A percentile compares a stretch with the other conserved stretches of the same genome.
These are phyloP conservation scores for Lactarius psammicola DNA, from an alignment of 768 basidiomycete genomes.

Conservation along the genomic window DNA sequence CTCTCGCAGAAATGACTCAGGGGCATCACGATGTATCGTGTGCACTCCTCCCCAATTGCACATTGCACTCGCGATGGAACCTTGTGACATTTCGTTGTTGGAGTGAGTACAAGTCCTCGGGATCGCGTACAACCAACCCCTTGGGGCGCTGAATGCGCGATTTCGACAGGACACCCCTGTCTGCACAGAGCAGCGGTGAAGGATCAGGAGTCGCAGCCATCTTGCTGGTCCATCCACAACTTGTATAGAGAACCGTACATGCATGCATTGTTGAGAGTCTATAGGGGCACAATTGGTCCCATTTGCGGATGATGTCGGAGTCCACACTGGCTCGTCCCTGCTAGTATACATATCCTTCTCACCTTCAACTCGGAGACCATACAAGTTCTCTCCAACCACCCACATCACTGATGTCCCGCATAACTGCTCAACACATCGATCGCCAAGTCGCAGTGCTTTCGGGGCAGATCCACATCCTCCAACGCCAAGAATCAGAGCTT, in stretches of 20 bases:
- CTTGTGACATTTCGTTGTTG: not conserved
- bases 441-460: constrained; percentile 12
- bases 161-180: not conserved
- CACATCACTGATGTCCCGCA: not conserved
- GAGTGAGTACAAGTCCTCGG: too few species aligned
- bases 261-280: not conserved
- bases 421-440: constrained; percentile 2
- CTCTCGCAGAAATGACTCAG: not conserved
- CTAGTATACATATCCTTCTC: not conserved
- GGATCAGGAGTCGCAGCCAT: not conserved
- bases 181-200: not conserved
- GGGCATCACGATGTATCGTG: not conserved
- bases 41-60: not conserved
- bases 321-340: not conserved
- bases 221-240: not conserved
- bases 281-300: not conserved
- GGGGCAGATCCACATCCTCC: constrained; percentile 14
- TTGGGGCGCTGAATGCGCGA: not conserved
- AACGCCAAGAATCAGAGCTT: constrained; percentile 17
- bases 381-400: not conserved
- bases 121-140: not conserved
- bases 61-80: not conserved
- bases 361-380: not conserved
- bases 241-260: not conserved
- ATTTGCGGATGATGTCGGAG: constrained; percentile 8